These are phyloP conservation scores for Thinopyrum elongatum DNA, from an alignment of 176 grass and related monocot species.

Conservation along the genomic window DNA sequence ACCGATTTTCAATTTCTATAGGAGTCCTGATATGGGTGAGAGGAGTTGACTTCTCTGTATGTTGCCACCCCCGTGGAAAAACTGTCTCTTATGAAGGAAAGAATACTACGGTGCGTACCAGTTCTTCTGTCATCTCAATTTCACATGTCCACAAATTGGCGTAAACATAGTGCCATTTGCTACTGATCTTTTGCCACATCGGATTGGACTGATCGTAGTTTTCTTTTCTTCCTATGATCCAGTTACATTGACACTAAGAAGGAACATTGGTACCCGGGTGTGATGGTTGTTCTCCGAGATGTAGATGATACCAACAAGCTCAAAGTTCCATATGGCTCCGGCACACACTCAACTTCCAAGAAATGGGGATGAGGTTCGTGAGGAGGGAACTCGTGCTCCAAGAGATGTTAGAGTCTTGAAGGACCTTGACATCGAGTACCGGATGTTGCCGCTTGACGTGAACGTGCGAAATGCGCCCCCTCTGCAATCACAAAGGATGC, in stretches of 20 bases:
- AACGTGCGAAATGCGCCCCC: constrained; percentile 46
- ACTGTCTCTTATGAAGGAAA: too few relatives aligned
- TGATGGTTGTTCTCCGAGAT: constrained; percentile 29
- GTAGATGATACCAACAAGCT: too few relatives aligned
- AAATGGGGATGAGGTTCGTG: too few relatives aligned
- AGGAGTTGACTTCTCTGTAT: constrained; percentile 44
- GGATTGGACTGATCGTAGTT: not conserved
- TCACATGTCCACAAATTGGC: too few relatives aligned
- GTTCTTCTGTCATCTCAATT: too few relatives aligned
- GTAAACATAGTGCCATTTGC: too few relatives aligned
- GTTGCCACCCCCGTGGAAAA: too few relatives aligned
- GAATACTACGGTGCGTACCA: too few relatives aligned
- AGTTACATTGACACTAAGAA: constrained; percentile 51
- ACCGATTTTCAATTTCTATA: constrained; percentile 53
- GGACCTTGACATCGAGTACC: constrained; percentile 64
- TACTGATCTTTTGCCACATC: not conserved
- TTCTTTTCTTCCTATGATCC: not conserved
- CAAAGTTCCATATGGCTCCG: too few relatives aligned
- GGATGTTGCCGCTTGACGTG: constrained; percentile 64
- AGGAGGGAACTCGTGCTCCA: constrained; percentile 50
- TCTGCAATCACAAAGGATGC: constrained; percentile 37
- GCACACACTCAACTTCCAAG: too few relatives aligned
- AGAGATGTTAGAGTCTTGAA: constrained; percentile 48
- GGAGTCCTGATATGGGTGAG: constrained; percentile 70
- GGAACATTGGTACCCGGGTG: constrained; percentile 53